phyloP scores from a whole-genome alignment of 2,329 filamentous ascomycete genomes.

The Diaporthe citrichinensis region DNA sequence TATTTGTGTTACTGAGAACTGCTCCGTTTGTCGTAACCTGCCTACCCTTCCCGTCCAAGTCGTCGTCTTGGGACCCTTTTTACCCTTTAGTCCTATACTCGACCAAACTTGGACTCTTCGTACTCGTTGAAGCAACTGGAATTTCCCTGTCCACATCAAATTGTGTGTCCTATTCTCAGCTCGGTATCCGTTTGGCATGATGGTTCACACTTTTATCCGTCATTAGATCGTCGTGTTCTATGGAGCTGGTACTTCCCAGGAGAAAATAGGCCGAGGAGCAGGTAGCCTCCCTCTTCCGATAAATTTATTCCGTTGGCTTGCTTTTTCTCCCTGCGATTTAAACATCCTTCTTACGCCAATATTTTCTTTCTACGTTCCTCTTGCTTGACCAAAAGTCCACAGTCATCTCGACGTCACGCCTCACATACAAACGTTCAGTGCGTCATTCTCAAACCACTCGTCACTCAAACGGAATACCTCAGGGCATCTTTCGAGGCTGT shows the following conservation, averaged over 20 bases:
- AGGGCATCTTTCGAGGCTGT: background rate
- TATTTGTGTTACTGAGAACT: constrained; percentile 32
- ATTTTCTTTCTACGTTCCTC: background rate
- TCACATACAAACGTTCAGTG: background rate
- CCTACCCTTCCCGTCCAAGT: background rate
- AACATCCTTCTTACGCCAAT: constrained; percentile 8
- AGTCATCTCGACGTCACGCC: background rate
- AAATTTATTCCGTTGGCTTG: background rate
- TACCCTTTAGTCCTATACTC: background rate
- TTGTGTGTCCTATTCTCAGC: background rate
- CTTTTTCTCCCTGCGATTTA: constrained; percentile 9
- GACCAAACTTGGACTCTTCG: constrained; percentile 10
- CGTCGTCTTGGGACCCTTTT: constrained; percentile 1
- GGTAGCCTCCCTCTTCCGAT: background rate
- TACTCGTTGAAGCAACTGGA: background rate
- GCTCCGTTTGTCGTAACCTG: constrained; percentile 31
- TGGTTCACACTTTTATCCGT: constrained; percentile 23
- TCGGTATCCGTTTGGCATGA: constrained; percentile 9
- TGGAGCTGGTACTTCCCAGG: constrained; percentile 10
- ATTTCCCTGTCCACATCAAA: constrained; percentile 1
- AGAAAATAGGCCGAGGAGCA: background rate
- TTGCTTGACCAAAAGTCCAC: background rate
- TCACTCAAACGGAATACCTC: background rate
- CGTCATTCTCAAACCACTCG: background rate
- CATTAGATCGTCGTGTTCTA: background rate